A percentile compares a stretch with the other conserved stretches of the same genome.
phyloP scores from a whole-genome alignment of 1,284 basidiomycete genomes.

The Amylostereum chailletii region DNA sequence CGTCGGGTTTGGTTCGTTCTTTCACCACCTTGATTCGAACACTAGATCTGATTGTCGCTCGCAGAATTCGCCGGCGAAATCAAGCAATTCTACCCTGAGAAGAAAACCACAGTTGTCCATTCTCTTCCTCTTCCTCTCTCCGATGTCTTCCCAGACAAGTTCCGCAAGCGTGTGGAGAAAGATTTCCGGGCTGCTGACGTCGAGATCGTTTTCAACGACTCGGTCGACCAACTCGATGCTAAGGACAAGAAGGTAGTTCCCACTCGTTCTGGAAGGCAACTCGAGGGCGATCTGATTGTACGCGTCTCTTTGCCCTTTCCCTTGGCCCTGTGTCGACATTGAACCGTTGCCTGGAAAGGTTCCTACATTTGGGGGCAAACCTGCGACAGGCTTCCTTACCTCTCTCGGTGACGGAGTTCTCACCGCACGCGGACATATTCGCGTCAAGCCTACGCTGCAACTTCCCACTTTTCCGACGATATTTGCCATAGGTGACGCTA shows the following conservation, averaged over 20 bases:
- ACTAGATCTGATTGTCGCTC: neutral
- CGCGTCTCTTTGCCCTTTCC: neutral
- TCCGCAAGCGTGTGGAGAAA: neutral
- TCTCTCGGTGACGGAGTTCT: neutral
- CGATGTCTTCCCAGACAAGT: neutral
- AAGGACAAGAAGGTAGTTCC: neutral
- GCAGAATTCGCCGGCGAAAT: constrained; percentile 52
- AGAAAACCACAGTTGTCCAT: neutral
- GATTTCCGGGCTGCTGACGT: neutral
- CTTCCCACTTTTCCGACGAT: neutral
- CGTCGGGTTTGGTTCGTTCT: constrained; percentile 44
- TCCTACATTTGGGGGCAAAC: neutral
- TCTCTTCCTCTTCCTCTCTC: neutral
- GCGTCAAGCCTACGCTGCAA: neutral
- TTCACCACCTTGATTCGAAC: neutral
- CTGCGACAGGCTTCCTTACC: neutral
- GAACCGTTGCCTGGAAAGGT: neutral
- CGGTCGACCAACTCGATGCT: neutral
- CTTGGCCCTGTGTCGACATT: constrained; percentile 15
- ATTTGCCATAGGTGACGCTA: neutral
- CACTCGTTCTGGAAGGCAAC: neutral
- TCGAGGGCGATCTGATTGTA: neutral
- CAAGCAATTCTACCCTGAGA: constrained; percentile 38
- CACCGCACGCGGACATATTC: neutral
- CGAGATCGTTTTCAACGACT: neutral